phyloP scores from a whole-genome alignment of 2,329 filamentous ascomycete species.

The Colletotrichum sp. region DNA sequence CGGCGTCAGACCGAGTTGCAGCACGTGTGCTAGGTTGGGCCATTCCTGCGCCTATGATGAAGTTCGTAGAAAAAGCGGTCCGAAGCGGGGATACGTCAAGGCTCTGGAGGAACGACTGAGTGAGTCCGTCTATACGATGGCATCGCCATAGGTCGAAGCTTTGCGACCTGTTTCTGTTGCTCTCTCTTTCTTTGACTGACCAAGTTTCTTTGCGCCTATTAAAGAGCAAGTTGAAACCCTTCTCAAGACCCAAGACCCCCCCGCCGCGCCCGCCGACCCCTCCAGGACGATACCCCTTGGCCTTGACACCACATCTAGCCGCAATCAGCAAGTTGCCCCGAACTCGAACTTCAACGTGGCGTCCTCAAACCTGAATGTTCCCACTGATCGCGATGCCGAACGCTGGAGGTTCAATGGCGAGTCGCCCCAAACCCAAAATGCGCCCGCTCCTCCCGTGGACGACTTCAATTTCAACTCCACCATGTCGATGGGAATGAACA shows the following conservation, averaged over 20 bases:
- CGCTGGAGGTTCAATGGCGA: conserved; percentile 60
- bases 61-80: conserved; percentile 90
- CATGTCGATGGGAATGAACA: conserved; percentile 54
- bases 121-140: conserved; percentile 49
- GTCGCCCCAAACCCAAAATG: conserved; percentile 47
- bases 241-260: conserved; percentile 76
- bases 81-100: conserved; percentile 94
- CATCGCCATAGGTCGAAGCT: neutral
- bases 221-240: conserved; percentile 92
- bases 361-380: conserved; percentile 52
- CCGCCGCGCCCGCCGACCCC: conserved; percentile 30
- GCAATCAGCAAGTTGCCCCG: conserved; percentile 33
- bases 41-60: conserved; percentile 92
- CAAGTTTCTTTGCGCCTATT: neutral
- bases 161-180: neutral
- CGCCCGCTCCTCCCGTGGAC: conserved; percentile 41
- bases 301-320: conserved; percentile 30
- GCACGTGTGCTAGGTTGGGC: conserved; percentile 83
- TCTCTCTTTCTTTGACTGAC: neutral
- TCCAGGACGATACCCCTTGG: conserved; percentile 36
- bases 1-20: conserved; percentile 81
- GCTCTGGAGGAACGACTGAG: conserved; percentile 90
- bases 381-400: conserved; percentile 53
- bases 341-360: conserved; percentile 44
- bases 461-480: conserved; percentile 61